phyloP scores from a whole-genome alignment of 2,329 filamentous ascomycete genomes.

The Cercospora zeae-maydis region DNA sequence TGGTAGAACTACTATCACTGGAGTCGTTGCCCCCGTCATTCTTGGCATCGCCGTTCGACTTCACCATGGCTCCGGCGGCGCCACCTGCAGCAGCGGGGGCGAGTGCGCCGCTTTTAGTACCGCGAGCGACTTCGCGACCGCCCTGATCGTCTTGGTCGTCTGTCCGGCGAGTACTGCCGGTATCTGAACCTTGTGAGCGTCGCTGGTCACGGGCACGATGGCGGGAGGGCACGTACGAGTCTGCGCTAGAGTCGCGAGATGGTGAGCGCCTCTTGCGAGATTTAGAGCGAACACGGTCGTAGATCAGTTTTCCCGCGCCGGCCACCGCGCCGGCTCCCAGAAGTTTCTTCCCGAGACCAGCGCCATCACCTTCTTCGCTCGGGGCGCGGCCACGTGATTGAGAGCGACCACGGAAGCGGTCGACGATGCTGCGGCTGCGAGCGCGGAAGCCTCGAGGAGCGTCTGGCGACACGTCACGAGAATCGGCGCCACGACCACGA shows the following conservation, averaged over 20 bases:
- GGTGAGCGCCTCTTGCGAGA: slow-evolving; percentile 48
- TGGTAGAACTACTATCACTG: slow-evolving; percentile 38
- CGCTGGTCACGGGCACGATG: slow-evolving; percentile 41
- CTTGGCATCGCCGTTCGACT: not conserved
- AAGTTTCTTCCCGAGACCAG: slow-evolving; percentile 48
- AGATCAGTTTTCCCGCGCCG: slow-evolving; percentile 51
- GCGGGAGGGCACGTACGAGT: slow-evolving; percentile 52
- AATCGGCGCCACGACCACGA: slow-evolving; percentile 45
- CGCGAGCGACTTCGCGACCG: slow-evolving; percentile 37
- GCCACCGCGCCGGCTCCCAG: slow-evolving; percentile 49
- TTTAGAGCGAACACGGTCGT: slow-evolving; percentile 55
- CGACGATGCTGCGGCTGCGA: slow-evolving; percentile 58
- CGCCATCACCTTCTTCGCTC: slow-evolving; percentile 40
- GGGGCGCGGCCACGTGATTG: slow-evolving; percentile 41
- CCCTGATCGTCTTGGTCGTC: slow-evolving; percentile 30
- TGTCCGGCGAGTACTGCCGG: slow-evolving; percentile 37
- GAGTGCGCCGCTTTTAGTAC: slow-evolving; percentile 40
- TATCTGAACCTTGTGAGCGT: slow-evolving; percentile 42
- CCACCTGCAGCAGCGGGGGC: slow-evolving; percentile 39
- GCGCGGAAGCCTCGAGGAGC: slow-evolving; percentile 49
- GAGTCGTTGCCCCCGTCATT: slow-evolving; percentile 21
- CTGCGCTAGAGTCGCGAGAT: slow-evolving; percentile 46
- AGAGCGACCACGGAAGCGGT: slow-evolving; percentile 51
- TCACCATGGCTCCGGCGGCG: slow-evolving; percentile 35
- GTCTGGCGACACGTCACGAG: slow-evolving; percentile 40